A percentile compares a stretch with the other conserved stretches of the same genome.
Conservation (phyloP, 2,329 filamentous ascomycete species). For the Clarireedia monteithiana region DNA sequence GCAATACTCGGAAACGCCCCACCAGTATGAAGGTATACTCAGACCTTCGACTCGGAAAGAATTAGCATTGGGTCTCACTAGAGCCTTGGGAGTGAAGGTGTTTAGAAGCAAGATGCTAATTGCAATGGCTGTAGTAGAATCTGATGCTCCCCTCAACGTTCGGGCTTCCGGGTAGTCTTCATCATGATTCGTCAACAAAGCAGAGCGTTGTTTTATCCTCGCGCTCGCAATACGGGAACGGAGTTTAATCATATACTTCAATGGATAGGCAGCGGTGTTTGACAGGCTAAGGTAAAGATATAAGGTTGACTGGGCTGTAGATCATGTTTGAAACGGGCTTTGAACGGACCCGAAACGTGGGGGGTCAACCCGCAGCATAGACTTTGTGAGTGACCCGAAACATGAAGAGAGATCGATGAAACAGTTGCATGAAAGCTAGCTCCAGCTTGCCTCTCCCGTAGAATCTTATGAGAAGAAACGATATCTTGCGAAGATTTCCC, state of each 20-base stretch:
- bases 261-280: not conserved
- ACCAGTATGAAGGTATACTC: not conserved
- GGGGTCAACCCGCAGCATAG: not conserved
- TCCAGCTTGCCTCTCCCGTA: not conserved
- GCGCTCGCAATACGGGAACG: too few species aligned
- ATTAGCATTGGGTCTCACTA: too few species aligned
- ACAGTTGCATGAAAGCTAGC: not conserved
- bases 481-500: too few species aligned
- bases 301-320: not conserved
- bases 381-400: constrained; percentile 1
- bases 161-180: too few species aligned
- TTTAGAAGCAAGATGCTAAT: not conserved
- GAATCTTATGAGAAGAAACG: too few species aligned
- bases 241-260: not conserved
- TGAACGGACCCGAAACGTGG: not conserved
- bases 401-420: not conserved
- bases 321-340: not conserved
- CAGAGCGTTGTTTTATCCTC: not conserved
- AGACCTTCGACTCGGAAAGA: not conserved
- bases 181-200: not conserved
- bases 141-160: too few species aligned
- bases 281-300: not conserved
- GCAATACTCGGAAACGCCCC: not conserved
- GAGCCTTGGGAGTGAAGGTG: not conserved
- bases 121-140: too few species aligned